Conservation (phyloP, 129 eudicot genomes). For the sunflower (Helianthus annuus) region DNA sequence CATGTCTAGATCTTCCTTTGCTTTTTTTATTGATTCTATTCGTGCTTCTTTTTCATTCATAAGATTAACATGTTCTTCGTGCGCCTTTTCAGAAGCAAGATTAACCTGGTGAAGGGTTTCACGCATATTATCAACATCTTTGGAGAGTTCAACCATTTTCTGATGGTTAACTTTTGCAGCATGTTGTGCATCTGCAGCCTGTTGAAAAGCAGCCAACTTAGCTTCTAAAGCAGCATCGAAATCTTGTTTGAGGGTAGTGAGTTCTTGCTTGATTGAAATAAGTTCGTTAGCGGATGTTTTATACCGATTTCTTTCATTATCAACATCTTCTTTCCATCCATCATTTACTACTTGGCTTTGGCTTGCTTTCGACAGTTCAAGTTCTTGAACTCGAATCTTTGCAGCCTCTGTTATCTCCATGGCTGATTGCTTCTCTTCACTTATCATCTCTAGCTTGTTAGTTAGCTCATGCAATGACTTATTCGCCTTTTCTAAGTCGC, state of each 20-base stretch:
- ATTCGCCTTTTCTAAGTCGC: conserved; percentile 71
- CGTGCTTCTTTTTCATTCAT: conserved; percentile 50
- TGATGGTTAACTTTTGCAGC: conserved; percentile 49
- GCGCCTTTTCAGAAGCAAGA: conserved; percentile 45
- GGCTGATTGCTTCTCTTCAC: conserved; percentile 69
- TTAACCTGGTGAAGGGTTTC: conserved; percentile 55
- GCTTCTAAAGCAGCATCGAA: conserved; percentile 67
- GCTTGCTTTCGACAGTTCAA: conserved; percentile 45
- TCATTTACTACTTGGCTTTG: conserved; percentile 36
- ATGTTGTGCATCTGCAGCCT: conserved; percentile 74
- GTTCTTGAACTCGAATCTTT: conserved; percentile 51
- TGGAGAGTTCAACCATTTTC: conserved; percentile 50
- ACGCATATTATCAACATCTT: conserved; percentile 50
- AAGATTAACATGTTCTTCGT: conserved; percentile 46
- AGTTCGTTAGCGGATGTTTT: conserved; percentile 67
- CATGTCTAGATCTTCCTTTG: conserved; percentile 46
- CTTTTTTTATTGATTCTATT: conserved; percentile 22
- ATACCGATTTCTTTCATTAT: conserved; percentile 49
- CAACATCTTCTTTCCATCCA: conserved; percentile 41
- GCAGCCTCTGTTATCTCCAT: conserved; percentile 62
- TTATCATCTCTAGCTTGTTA: conserved; percentile 57
- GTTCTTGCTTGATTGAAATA: conserved; percentile 67
- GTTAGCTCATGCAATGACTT: conserved; percentile 58
- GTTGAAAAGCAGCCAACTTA: conserved; percentile 54
- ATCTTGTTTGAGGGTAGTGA: conserved; percentile 70